Percentiles rank a stretch among this genome's conserved stretches.
These are phyloP conservation scores for Eucalyptus tenuipes DNA, from an alignment of 345 rosid species.

Conservation along the genomic window DNA sequence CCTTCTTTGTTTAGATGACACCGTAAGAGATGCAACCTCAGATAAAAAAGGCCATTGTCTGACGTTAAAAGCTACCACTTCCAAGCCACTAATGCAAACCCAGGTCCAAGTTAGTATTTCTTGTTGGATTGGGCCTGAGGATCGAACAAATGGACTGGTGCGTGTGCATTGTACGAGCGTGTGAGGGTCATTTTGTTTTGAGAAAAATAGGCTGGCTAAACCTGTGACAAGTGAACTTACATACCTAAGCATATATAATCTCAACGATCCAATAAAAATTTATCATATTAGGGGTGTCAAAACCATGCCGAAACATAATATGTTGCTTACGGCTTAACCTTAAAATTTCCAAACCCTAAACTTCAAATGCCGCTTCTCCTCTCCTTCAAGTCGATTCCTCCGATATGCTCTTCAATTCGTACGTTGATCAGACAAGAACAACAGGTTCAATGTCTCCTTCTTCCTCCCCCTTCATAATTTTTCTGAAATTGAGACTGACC, in stretches of 20 bases:
- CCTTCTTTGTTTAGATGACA: background rate
- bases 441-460: too few relatives aligned
- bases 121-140: background rate
- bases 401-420: too few relatives aligned
- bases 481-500: too few relatives aligned
- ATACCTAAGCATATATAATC: background rate
- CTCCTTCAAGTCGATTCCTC: too few relatives aligned
- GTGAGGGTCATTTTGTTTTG: background rate
- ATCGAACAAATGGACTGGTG: background rate
- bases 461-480: too few relatives aligned
- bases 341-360: too few relatives aligned
- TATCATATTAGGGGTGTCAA: background rate
- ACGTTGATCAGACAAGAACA: too few relatives aligned
- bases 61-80: background rate
- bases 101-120: background rate
- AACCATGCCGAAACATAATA: too few relatives aligned
- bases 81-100: background rate
- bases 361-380: too few relatives aligned
- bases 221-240: background rate
- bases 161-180: background rate
- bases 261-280: background rate
- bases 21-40: background rate
- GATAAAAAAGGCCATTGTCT: background rate
- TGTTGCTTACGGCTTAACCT: too few relatives aligned
- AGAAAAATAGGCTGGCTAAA: background rate